Evolutionary conservation across 192 early-diverging fungal genomes (phyloP).

Genomic region (Coemansia sp.): DNA sequence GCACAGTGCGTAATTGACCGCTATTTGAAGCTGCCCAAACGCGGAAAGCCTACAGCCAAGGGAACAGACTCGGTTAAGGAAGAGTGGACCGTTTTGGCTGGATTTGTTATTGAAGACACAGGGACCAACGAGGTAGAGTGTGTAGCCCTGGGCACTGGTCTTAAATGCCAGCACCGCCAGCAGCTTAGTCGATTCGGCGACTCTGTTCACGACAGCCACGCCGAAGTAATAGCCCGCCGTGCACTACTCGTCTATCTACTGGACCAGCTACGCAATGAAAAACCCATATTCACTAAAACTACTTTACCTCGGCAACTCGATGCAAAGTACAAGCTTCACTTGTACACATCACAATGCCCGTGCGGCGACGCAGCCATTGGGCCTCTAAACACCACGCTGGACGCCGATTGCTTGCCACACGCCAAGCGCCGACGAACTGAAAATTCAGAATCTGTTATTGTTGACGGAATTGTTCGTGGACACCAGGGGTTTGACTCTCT

Average conservation of each 20-base stretch:
- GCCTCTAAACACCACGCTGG: not conserved
- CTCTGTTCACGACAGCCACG: constrained; percentile 80
- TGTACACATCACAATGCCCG: constrained; percentile 47
- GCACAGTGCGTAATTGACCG: constrained; percentile 56
- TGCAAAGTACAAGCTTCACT: constrained; percentile 11
- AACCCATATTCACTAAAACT: not conserved
- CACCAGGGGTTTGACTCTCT: constrained; percentile 9
- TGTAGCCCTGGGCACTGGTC: constrained; percentile 66
- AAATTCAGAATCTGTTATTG: not conserved
- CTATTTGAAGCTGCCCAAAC: constrained; percentile 65
- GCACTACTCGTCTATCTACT: constrained; percentile 65
- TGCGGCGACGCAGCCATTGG: constrained; percentile 42
- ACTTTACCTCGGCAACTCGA: too few species aligned
- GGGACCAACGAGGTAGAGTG: constrained; percentile 11
- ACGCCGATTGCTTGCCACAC: not conserved
- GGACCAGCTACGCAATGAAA: constrained; percentile 4
- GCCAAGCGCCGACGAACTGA: constrained; percentile 19
- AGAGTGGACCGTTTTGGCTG: constrained; percentile 89
- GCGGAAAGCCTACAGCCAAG: constrained; percentile 68
- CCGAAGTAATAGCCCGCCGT: constrained; percentile 83
- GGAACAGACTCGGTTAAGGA: constrained; percentile 21
- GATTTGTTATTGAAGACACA: constrained; percentile 58
- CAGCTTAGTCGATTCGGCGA: constrained; percentile 64
- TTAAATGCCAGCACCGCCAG: constrained; percentile 73
- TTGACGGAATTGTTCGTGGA: constrained; percentile 14